Evolutionary conservation across 106 monocot genomes (phyloP), one percentile per base, ranked within the genome.

Genomic region (Triglochin maritima): DNA sequence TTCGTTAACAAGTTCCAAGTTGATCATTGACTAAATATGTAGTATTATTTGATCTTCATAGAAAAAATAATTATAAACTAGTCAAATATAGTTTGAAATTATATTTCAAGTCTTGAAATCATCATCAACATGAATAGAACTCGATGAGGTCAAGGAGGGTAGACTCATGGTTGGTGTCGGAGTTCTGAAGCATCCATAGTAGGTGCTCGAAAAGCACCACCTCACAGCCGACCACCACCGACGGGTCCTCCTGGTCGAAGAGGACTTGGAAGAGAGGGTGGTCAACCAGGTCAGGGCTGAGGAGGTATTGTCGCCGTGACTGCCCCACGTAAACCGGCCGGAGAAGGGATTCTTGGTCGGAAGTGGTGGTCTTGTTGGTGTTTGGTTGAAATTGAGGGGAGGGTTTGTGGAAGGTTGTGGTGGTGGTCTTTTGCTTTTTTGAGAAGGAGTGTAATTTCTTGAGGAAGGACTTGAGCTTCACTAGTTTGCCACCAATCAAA

Each of bases 381-480:
- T 9, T 46, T 10, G 4, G 63, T 46, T 5, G 45, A 7, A 16
- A 16, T 11, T 12, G 44, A 2, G 62, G 57, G 65, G 9, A 41
- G 54, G 45, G 6, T 4, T 46, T 46, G 61, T 52, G 42, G 65
- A 58, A 16, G 52, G 47, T 17, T 12, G 17, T 55, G 57, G 29
- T 56, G 50, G 4, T 66, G 66, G 54, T 66, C 17, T 3, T 41
- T 49, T 4, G 10, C 4, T 16, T 9, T 16, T 51, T 51, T n/a
- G 63, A 63, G 63, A 73, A 59, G 16, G 85, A 76, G 67, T 88
- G 64, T 85, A 85, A 88, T 59, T 85, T 50, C 79, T 76, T 92
- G 49, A 92, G 67, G 61, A 88, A 83, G 85, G 83, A 81, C 65
- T 85, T 85, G 45, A 88, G 74, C 81, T 83, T 92, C 62, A 74